These are phyloP conservation scores for Dimargaris cristalligena DNA, from an alignment of 192 early-diverging fungal genomes.

Conservation along the genomic window DNA sequence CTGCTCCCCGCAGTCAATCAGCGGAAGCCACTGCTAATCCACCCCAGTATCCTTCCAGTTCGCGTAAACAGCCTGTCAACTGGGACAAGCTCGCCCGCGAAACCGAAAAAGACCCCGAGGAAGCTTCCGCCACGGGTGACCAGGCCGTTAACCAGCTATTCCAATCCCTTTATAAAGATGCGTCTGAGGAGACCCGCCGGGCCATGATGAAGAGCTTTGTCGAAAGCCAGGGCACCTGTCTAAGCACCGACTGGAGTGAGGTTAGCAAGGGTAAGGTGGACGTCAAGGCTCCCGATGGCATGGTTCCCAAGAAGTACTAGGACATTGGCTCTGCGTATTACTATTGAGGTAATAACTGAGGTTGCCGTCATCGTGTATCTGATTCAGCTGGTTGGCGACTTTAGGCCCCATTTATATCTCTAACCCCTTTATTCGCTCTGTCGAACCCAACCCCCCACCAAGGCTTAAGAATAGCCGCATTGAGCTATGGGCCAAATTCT, in stretches of 20 bases:
- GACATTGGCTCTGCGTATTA: too few relatives aligned
- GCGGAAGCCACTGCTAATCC: constrained; percentile 23
- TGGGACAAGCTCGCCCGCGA: constrained; percentile 70
- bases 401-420: too few relatives aligned
- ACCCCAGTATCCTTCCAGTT: constrained; percentile 28
- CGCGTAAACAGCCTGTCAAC: constrained; percentile 43
- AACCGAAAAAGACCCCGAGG: constrained; percentile 56
- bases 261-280: constrained; percentile 72
- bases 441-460: too few relatives aligned
- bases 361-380: too few relatives aligned
- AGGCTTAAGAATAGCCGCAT: too few relatives aligned
- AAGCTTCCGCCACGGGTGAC: constrained; percentile 82
- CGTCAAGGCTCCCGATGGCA: constrained; percentile 80
- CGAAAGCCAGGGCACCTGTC: constrained; percentile 85
- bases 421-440: too few relatives aligned
- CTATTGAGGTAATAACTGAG: too few relatives aligned
- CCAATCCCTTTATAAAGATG: constrained; percentile 82
- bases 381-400: too few relatives aligned
- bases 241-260: constrained; percentile 92
- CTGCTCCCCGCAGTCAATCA: constrained; percentile 22
- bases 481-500: too few relatives aligned
- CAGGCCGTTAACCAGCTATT: constrained; percentile 81
- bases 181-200: constrained; percentile 64
- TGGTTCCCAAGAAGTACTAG: constrained; percentile 62
- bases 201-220: constrained; percentile 98